phyloP scores from a whole-genome alignment of 805 yeast genomes.

The Ogataea nonfermentans region DNA sequence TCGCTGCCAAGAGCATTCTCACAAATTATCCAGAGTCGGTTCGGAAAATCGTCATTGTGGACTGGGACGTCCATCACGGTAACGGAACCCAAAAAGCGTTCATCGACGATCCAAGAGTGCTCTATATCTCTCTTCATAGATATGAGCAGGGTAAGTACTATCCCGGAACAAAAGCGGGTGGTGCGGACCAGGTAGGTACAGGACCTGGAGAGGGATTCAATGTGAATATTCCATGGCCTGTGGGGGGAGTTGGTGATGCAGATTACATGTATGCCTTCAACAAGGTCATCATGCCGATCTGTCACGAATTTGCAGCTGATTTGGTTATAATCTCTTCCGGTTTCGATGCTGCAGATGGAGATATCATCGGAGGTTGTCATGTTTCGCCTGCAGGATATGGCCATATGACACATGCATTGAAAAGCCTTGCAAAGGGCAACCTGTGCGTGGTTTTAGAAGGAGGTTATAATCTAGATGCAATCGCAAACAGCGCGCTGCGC shows the following conservation, averaged over 20 bases:
- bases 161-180: slow-evolving; percentile 90
- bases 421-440: slow-evolving; percentile 84
- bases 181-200: slow-evolving; percentile 76
- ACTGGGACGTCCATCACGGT: slow-evolving; percentile 99
- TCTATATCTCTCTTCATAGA: slow-evolving; percentile 89
- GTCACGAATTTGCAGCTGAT: slow-evolving; percentile 89
- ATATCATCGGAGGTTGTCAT: slow-evolving; percentile 93
- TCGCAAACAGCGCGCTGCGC: slow-evolving; percentile 84
- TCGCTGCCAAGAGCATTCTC: slow-evolving; percentile 85
- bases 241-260: slow-evolving; percentile 89
- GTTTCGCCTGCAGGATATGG: slow-evolving; percentile 96
- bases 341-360: slow-evolving; percentile 98
- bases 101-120: slow-evolving; percentile 81
- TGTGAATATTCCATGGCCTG: slow-evolving; percentile 92
- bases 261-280: slow-evolving; percentile 92
- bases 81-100: slow-evolving; percentile 97
- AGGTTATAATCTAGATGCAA: slow-evolving; percentile 91
- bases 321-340: slow-evolving; percentile 92
- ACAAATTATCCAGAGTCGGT: slow-evolving; percentile 86
- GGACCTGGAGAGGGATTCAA: slow-evolving; percentile 85
- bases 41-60: slow-evolving; percentile 75
- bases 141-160: slow-evolving; percentile 90
- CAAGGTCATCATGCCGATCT: slow-evolving; percentile 81
- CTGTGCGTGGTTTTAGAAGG: slow-evolving; percentile 92
- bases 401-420: slow-evolving; percentile 90